phyloP scores from a whole-genome alignment of 2,329 filamentous ascomycete genomes.

The Colletotrichum scovillei region DNA sequence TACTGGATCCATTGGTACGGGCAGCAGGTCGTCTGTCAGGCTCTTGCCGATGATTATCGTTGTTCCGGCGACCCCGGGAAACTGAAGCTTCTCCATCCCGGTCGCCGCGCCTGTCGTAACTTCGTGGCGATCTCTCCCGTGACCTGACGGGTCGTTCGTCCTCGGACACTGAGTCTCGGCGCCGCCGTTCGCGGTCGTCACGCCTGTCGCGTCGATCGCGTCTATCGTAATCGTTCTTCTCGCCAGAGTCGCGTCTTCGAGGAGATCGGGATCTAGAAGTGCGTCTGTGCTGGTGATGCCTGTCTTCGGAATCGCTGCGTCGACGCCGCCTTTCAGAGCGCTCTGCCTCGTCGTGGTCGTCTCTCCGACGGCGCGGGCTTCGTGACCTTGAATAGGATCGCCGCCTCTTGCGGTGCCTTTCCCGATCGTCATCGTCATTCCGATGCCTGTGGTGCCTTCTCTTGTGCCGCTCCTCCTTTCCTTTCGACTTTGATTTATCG shows the following conservation, averaged over 20 bases:
- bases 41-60: slow-evolving; percentile 36
- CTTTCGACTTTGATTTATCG: slow-evolving; percentile 49
- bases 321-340: slow-evolving; percentile 37
- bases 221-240: slow-evolving; percentile 6
- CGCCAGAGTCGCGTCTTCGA: slow-evolving; percentile 29
- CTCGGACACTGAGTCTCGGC: slow-evolving; percentile 39
- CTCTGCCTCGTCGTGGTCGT: slow-evolving; percentile 45
- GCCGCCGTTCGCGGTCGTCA: slow-evolving; percentile 46
- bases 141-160: slow-evolving; percentile 46
- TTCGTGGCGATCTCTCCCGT: slow-evolving; percentile 32
- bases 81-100: slow-evolving; percentile 37
- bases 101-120: slow-evolving; percentile 37
- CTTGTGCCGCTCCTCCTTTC: slow-evolving; percentile 56
- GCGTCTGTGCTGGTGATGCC: slow-evolving; percentile 32
- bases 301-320: slow-evolving; percentile 34
- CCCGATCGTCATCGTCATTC: slow-evolving; percentile 53
- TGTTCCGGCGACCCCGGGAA: slow-evolving; percentile 37
- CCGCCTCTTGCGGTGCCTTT: slow-evolving; percentile 51
- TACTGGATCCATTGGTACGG: slow-evolving; percentile 30
- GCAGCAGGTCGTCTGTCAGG: slow-evolving; percentile 38
- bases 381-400: slow-evolving; percentile 59
- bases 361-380: slow-evolving; percentile 49
- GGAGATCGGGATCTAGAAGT: slow-evolving; percentile 25
- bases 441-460: slow-evolving; percentile 53
- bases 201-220: slow-evolving; percentile 36